A percentile compares a stretch with the other conserved stretches of the same genome.
These are phyloP conservation scores for Postia placenta DNA, from an alignment of 768 basidiomycete genomes.

Conservation along the genomic window DNA sequence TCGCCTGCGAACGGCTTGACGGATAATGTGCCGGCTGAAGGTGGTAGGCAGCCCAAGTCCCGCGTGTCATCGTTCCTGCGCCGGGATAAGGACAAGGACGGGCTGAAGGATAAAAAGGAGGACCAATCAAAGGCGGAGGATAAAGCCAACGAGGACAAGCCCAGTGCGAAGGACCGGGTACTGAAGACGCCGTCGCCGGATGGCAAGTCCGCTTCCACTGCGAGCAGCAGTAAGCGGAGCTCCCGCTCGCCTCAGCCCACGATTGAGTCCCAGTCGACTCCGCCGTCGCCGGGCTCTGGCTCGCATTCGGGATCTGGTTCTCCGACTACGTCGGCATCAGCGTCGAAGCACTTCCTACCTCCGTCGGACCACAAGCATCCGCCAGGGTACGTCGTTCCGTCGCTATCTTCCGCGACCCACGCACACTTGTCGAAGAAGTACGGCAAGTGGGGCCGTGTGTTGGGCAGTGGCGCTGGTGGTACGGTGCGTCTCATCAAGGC, in stretches of 20 bases:
- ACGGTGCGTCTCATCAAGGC: conserved; percentile 95
- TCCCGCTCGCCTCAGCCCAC: conserved; percentile 22
- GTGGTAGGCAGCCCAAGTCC: conserved; percentile 17
- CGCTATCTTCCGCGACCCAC: conserved; percentile 77
- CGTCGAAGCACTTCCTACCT: not conserved
- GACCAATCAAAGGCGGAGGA: conserved; percentile 16
- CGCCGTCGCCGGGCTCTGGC: conserved; percentile 7
- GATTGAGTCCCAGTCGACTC: conserved; percentile 13
- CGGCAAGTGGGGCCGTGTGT: conserved; percentile 95
- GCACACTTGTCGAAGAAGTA: conserved; percentile 98
- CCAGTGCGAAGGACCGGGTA: conserved; percentile 4
- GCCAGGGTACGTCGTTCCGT: conserved; percentile 38
- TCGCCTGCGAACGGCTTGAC: conserved; percentile 8
- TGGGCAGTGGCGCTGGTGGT: conserved; percentile 96
- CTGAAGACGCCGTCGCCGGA: conserved; percentile 25
- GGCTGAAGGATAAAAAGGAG: conserved; percentile 15
- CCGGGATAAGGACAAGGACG: conserved; percentile 28
- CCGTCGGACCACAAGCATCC: conserved; percentile 7
- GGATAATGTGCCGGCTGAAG: conserved; percentile 7
- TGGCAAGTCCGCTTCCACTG: conserved; percentile 15
- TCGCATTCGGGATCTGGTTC: not conserved
- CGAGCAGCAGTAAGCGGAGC: conserved; percentile 19
- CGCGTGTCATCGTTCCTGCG: conserved; percentile 28
- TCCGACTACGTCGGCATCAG: not conserved
- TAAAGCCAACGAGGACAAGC: conserved; percentile 21